phyloP scores from a whole-genome alignment of 148 eudicot species.

The Agrostemma githago region DNA sequence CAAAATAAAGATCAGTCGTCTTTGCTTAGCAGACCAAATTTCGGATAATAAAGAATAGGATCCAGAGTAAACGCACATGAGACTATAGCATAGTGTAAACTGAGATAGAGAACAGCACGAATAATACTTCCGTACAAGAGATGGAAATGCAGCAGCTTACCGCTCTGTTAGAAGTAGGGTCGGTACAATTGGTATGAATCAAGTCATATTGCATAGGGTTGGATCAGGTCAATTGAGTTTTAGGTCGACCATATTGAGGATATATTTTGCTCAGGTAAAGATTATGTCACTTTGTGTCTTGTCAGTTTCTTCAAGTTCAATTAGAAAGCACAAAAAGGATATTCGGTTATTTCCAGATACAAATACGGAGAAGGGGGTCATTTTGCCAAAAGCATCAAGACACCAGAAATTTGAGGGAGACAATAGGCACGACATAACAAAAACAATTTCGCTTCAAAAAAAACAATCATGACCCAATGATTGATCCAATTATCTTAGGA shows the following conservation, averaged over 20 bases:
- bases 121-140: no score
- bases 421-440: background rate
- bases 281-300: background rate
- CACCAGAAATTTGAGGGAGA: background rate
- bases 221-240: background rate
- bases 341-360: background rate
- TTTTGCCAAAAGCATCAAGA: background rate
- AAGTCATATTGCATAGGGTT: background rate
- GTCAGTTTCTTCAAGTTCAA: background rate
- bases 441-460: background rate
- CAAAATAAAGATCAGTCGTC: conserved; percentile 5
- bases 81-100: background rate
- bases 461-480: background rate
- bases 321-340: background rate
- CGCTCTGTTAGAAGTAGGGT: background rate
- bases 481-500: background rate
- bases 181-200: background rate
- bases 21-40: background rate
- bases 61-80: background rate
- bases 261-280: background rate
- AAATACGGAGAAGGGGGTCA: background rate
- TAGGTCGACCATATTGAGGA: background rate
- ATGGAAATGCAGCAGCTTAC: background rate
- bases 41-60: background rate
- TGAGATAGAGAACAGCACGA: no score